Percentiles rank a stretch among this genome's conserved stretches.
These are phyloP conservation scores for Elsinoe fawcettii DNA, from an alignment of 2,329 filamentous ascomycete species.

Conservation along the genomic window DNA sequence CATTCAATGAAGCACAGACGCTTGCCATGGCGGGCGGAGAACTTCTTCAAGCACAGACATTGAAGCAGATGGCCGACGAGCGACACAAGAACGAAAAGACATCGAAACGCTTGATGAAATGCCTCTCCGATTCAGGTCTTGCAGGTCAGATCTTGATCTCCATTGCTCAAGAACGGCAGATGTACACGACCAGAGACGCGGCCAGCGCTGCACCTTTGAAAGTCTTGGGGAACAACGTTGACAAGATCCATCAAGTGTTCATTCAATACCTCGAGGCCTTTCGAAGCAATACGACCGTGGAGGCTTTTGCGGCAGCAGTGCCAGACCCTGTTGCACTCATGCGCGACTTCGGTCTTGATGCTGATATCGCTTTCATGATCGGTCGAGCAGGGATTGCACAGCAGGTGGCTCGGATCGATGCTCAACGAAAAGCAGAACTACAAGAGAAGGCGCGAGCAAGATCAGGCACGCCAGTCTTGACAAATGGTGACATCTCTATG, in stretches of 20 bases:
- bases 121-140: constrained; percentile 68
- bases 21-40: constrained; percentile 83
- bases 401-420: constrained; percentile 45
- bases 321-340: constrained; percentile 69
- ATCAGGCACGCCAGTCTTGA: constrained; percentile 17
- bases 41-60: constrained; percentile 67
- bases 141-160: constrained; percentile 79
- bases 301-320: constrained; percentile 70
- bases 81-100: constrained; percentile 61
- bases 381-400: constrained; percentile 65
- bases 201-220: constrained; percentile 76
- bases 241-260: constrained; percentile 80
- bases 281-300: constrained; percentile 65
- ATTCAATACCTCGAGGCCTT: constrained; percentile 85
- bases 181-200: constrained; percentile 69
- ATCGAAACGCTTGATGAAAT: constrained; percentile 70
- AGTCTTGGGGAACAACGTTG: constrained; percentile 75
- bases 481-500: constrained; percentile 52
- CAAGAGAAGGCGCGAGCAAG: constrained; percentile 24
- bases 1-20: constrained; percentile 83
- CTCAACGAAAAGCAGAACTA: constrained; percentile 27
- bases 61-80: constrained; percentile 72
- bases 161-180: constrained; percentile 80
- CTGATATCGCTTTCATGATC: constrained; percentile 77
- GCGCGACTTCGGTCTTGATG: constrained; percentile 68